phyloP scores from a whole-genome alignment of 2,329 filamentous ascomycete genomes.

The Ceratocystis cacaofunesta region DNA sequence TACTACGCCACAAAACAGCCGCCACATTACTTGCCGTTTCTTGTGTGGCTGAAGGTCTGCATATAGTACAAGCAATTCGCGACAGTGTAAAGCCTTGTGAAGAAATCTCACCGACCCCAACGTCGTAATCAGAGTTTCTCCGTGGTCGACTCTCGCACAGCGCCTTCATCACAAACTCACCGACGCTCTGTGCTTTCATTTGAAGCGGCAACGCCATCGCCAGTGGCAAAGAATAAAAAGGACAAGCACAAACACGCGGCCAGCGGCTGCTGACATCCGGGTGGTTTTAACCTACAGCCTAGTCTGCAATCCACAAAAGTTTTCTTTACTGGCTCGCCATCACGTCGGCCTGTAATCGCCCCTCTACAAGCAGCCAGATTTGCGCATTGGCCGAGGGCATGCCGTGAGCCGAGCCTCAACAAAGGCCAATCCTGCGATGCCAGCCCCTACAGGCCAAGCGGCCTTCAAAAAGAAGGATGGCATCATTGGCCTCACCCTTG shows the following conservation, averaged over 20 bases:
- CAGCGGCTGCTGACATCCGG: too few species aligned
- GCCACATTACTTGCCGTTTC: neutral
- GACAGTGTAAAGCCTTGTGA: neutral
- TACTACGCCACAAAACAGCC: neutral
- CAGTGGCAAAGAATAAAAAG: neutral
- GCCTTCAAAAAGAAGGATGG: conserved; percentile 96
- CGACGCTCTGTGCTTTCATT: neutral
- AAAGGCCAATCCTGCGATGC: conserved; percentile 30
- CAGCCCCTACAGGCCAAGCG: conserved; percentile 48
- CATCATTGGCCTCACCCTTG: conserved; percentile 56
- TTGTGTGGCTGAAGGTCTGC: neutral
- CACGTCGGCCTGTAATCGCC: neutral
- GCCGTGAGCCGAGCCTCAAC: neutral
- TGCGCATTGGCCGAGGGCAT: neutral
- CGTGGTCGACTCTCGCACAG: neutral
- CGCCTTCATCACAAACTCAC: neutral
- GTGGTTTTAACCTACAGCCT: too few species aligned
- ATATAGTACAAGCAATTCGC: neutral
- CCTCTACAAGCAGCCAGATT: neutral
- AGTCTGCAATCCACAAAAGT: too few species aligned
- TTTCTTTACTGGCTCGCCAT: neutral
- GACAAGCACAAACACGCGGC: too few species aligned
- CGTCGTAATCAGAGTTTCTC: neutral
- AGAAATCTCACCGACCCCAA: neutral
- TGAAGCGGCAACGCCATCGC: neutral